Evolutionary conservation across 148 eudicot genomes (phyloP), one percentile per base, ranked within the genome.

Genomic region (Camellia lanceoleosa): DNA sequence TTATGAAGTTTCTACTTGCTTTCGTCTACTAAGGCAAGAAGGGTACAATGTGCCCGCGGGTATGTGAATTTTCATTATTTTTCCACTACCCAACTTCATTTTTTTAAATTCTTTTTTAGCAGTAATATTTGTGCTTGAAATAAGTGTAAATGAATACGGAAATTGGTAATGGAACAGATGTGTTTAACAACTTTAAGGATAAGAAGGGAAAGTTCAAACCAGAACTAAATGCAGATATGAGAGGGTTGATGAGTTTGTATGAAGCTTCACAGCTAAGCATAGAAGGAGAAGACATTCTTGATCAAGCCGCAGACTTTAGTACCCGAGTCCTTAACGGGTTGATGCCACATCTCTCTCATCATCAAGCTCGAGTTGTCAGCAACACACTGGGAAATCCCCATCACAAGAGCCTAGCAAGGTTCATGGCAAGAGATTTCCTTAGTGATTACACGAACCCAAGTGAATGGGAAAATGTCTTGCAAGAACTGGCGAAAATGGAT

Each of bases 181-280:
- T 77, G n/a, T 92, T 90, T 54, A 41, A 16, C 18, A 85, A 78
- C 30, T 93, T 91, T 87, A 85, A 62, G 73, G 81, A 82, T 72
- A 67, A 79, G 46, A 52, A 87, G 4, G 91, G 91, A 54, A 82
- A 64, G 13, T 89, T 91, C 65, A 80, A 76, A 64, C 20, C 80
- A 63, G 80, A 81, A 30, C 74, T 90, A 30, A 64, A 72, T 38
- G 59, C 72, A 60, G 89, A 93, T 71, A 68, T 76, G 1, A 84
- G 80, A 46, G 96, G 91, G 19, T 71, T 94, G 58, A 60, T 89
- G 78, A 87, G 86, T 52, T 84, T 92, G 12, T 92, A 82, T 78
- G 96, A 93, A 86, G 98, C 94, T 3, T 80, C 94, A 7, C 89
- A 88, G 5, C 49, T 94, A 20, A 75, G 90, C 71, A 75, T 88